These are phyloP conservation scores for Xylaria cubensis DNA, from an alignment of 495 filamentous ascomycete genomes.

Conservation along the genomic window DNA sequence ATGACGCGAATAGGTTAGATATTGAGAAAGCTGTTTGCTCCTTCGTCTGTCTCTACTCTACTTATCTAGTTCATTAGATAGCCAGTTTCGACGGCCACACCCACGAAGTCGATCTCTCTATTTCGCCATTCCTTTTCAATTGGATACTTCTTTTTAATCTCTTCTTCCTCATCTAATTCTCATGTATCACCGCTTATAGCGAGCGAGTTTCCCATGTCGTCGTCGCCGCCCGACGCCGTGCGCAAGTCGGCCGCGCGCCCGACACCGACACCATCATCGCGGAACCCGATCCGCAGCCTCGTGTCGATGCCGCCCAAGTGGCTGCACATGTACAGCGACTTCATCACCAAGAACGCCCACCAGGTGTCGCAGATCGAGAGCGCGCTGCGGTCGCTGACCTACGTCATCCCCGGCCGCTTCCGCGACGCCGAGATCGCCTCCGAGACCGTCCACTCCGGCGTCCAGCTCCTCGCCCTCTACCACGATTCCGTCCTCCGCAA, in stretches of 20 bases:
- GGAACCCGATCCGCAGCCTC: slow-evolving; percentile 32
- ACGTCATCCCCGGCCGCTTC: slow-evolving; percentile 94
- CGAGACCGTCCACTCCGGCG: slow-evolving; percentile 86
- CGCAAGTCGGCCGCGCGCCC: slow-evolving; percentile 30
- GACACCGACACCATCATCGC: slow-evolving; percentile 27
- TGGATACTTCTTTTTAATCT: neutral
- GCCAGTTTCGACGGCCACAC: neutral
- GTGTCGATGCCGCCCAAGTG: slow-evolving; percentile 70
- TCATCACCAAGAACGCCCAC: slow-evolving; percentile 91
- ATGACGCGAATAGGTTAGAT: slow-evolving; percentile 4
- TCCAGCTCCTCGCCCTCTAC: slow-evolving; percentile 91
- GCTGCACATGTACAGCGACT: slow-evolving; percentile 83
- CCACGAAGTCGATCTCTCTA: neutral
- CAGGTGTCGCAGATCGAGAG: slow-evolving; percentile 94
- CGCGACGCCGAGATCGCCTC: slow-evolving; percentile 93
- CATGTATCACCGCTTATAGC: neutral
- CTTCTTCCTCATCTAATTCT: neutral
- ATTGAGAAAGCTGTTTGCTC: neutral
- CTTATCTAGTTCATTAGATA: neutral
- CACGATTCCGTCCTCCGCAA: slow-evolving; percentile 87
- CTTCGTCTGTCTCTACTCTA: neutral
- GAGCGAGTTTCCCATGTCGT: slow-evolving; percentile 27
- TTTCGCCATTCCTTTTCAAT: neutral
- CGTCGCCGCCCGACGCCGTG: slow-evolving; percentile 34
- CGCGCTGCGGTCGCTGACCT: slow-evolving; percentile 86